Conservation (phyloP, 2,329 filamentous ascomycete genomes). For the Dothideomycetidae sp. region DNA sequence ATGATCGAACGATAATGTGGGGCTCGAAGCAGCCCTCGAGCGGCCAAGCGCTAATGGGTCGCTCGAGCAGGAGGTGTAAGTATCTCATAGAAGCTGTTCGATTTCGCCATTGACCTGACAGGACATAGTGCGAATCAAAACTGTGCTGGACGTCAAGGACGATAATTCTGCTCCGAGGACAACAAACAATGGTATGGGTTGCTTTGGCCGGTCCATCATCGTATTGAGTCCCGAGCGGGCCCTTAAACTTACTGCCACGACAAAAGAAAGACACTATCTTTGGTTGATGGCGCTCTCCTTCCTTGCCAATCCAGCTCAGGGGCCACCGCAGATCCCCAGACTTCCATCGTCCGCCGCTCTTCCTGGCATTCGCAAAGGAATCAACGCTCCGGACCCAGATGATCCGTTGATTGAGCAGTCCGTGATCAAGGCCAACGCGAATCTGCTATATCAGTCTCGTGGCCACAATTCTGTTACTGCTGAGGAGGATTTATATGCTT, state of each 20-base stretch:
- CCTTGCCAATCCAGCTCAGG: conserved; percentile 75
- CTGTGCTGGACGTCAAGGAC: conserved; percentile 91
- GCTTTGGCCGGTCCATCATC: conserved; percentile 84
- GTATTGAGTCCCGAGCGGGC: conserved; percentile 88
- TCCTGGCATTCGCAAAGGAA: conserved; percentile 17
- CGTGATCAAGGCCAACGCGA: conserved; percentile 71
- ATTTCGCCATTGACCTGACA: too few relatives aligned
- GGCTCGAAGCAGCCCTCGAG: conserved; percentile 91
- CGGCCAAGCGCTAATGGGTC: conserved; percentile 78
- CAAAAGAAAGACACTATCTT: conserved; percentile 75
- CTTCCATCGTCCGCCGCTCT: conserved; percentile 18
- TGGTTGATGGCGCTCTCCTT: conserved; percentile 94
- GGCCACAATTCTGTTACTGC: conserved; percentile 4
- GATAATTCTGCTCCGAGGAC: conserved; percentile 74
- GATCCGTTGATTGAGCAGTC: conserved; percentile 59
- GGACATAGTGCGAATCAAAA: conserved; percentile 86
- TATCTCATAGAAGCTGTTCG: too few relatives aligned
- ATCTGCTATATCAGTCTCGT: conserved; percentile 20
- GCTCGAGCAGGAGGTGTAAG: conserved; percentile 87
- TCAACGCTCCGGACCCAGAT: conserved; percentile 22
- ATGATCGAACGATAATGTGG: conserved; percentile 93
- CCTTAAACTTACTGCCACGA: conserved; percentile 81
- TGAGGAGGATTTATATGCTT: too few relatives aligned
- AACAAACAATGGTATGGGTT: conserved; percentile 25
- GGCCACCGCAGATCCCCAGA: conserved; percentile 40